Conservation (phyloP, 768 basidiomycete species). For the Mycena amicta region DNA sequence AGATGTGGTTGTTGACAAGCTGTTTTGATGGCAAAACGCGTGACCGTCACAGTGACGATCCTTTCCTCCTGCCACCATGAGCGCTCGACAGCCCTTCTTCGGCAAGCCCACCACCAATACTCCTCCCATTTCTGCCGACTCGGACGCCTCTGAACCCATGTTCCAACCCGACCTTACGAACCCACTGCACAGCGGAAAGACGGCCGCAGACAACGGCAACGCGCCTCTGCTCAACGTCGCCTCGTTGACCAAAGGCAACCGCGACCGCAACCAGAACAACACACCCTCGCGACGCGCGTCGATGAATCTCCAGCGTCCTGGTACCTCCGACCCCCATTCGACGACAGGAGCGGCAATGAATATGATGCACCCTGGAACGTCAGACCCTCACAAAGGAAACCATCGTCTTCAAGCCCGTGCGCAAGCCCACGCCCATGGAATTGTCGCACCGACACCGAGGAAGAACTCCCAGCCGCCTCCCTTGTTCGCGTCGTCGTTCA, state of each 20-base stretch:
- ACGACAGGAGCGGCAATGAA: background rate
- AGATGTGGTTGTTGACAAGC: too few species aligned
- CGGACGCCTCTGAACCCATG: background rate
- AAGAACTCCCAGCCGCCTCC: background rate
- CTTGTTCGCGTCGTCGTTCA: background rate
- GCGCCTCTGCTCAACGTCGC: background rate
- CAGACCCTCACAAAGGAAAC: slow-evolving; percentile 1
- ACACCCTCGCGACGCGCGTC: background rate
- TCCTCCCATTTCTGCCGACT: background rate
- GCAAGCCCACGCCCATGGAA: background rate
- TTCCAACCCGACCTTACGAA: background rate
- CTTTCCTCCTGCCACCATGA: background rate
- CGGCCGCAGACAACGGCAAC: background rate
- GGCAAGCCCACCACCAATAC: background rate
- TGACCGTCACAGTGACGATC: too few species aligned
- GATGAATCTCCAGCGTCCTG: background rate
- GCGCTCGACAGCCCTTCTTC: background rate
- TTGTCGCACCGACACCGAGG: background rate
- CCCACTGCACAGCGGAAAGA: background rate
- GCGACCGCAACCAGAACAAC: too few species aligned
- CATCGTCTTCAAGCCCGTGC: background rate
- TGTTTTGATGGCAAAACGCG: too few species aligned
- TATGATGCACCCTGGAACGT: background rate
- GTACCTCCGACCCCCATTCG: background rate
- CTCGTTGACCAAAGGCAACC: background rate